A percentile compares a stretch with the other conserved stretches of the same genome.
Evolutionary conservation across 805 yeast species (phyloP).

Genomic region (Dipodascus geniculatus): DNA sequence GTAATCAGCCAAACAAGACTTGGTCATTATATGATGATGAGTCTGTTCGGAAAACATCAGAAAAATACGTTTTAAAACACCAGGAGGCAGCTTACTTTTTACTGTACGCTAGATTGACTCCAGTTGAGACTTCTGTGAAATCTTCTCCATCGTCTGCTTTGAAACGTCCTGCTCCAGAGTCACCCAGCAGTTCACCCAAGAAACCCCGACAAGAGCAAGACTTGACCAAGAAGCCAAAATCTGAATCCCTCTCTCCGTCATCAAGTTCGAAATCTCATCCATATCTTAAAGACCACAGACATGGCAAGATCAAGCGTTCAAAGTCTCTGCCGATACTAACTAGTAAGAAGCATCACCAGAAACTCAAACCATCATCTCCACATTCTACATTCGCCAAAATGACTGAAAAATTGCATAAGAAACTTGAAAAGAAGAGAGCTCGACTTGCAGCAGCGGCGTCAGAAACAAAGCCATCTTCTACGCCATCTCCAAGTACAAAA

Average conservation of each 20-base stretch:
- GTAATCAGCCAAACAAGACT: slow-evolving; percentile 81
- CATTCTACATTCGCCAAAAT: neutral
- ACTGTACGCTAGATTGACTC: slow-evolving; percentile 51
- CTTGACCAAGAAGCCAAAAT: neutral
- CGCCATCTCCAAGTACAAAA: neutral
- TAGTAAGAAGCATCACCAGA: neutral
- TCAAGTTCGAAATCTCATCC: neutral
- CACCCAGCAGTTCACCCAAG: neutral
- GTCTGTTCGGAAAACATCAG: slow-evolving; percentile 60
- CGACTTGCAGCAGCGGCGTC: neutral
- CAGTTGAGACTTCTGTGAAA: neutral
- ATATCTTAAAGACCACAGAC: neutral
- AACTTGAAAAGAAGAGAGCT: slow-evolving; percentile 3
- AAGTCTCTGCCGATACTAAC: neutral
- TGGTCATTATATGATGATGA: slow-evolving; percentile 97
- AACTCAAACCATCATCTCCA: neutral
- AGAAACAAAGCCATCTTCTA: neutral
- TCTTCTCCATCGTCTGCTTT: neutral
- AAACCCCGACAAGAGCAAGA: neutral
- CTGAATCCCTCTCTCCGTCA: neutral
- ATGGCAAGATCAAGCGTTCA: neutral
- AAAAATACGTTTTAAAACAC: slow-evolving; percentile 51
- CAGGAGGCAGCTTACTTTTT: slow-evolving; percentile 88
- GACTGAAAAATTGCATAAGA: neutral
- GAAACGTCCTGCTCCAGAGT: neutral